Evolutionary conservation across 306 rosid species (phyloP), one percentile per base, ranked within the genome.

Genomic region (Abrus precatorius): DNA sequence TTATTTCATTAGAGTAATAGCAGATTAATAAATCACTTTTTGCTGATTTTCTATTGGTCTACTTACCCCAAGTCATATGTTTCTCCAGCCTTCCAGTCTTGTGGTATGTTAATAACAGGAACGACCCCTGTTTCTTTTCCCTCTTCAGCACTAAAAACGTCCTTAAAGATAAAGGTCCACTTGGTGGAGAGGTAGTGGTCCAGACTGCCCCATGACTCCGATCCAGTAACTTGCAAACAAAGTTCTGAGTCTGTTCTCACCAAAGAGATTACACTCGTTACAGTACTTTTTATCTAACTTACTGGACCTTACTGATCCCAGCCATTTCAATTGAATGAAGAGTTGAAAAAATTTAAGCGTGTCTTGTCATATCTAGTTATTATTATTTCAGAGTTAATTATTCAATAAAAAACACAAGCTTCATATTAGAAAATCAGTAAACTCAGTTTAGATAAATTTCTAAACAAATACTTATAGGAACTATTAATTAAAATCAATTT

Each of bases 61-160:
- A 93, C 91, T 93, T 95, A 97, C 75, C 99, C 97, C 0, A 97
- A 77, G 81, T 95, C 97, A 28, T 91, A 91, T 55, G 90, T 85
- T 61, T 84, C 84, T 74, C 97, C 98, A 45, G 90, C 87, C 75
- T 89, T 90, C 99, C 99, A 95, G 70, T 88, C 89, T 83, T 79
- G 74, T 13, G 99, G 95, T 57, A 93, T 91, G 83, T 86, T 83
- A 20, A 91, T 91, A 33, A 74, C 75, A 7, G 99, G 99, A 73
- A 84, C 97, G 33, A 91, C 83, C 98, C 99, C 93, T n/a, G 86
- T 63, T 78, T 95, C 96, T 6, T 91, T 90, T 68, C 89, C 97
- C 12, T 85, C 92, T 5, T 89, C 95, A 29, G 86, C 89, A 54
- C 93, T 93, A 70, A 95, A 80, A 95, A 44, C 98, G 91, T 95